Evolutionary conservation across 2,329 filamentous ascomycete genomes (phyloP).

Genomic region (Cladosporium cucumerinum): DNA sequence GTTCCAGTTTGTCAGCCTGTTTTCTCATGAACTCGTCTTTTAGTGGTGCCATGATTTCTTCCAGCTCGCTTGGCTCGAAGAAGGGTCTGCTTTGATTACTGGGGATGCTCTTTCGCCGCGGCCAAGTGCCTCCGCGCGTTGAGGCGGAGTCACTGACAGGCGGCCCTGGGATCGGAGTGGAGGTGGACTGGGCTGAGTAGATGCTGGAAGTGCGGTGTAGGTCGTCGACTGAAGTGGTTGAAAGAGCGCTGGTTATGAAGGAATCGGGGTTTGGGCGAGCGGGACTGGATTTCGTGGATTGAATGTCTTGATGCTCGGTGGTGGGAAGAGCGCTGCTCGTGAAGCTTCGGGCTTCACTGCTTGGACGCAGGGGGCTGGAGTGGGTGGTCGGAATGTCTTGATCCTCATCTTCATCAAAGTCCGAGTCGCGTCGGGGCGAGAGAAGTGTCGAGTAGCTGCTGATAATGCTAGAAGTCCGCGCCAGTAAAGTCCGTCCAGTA

Average conservation of each 20-base stretch:
- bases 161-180: background rate
- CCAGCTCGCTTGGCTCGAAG: constrained; percentile 34
- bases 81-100: constrained; percentile 24
- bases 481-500: background rate
- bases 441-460: constrained; percentile 9
- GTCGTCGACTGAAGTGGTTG: background rate
- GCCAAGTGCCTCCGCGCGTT: constrained; percentile 18
- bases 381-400: background rate
- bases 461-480: constrained; percentile 10
- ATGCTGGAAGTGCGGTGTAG: constrained; percentile 3
- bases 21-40: constrained; percentile 28
- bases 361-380: background rate
- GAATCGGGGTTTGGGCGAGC: background rate
- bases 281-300: background rate
- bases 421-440: background rate
- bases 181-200: background rate
- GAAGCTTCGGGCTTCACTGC: background rate
- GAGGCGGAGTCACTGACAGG: constrained; percentile 11
- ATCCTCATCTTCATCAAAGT: background rate
- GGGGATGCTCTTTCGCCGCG: background rate
- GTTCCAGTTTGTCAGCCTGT: constrained; percentile 31
- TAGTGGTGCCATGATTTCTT: constrained; percentile 33
- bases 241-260: background rate
- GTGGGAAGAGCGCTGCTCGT: background rate
- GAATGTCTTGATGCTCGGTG: background rate